A percentile compares a stretch with the other conserved stretches of the same genome.
These are phyloP conservation scores for Botryotinia globosa DNA, from an alignment of 2,329 filamentous ascomycete species.

Conservation along the genomic window DNA sequence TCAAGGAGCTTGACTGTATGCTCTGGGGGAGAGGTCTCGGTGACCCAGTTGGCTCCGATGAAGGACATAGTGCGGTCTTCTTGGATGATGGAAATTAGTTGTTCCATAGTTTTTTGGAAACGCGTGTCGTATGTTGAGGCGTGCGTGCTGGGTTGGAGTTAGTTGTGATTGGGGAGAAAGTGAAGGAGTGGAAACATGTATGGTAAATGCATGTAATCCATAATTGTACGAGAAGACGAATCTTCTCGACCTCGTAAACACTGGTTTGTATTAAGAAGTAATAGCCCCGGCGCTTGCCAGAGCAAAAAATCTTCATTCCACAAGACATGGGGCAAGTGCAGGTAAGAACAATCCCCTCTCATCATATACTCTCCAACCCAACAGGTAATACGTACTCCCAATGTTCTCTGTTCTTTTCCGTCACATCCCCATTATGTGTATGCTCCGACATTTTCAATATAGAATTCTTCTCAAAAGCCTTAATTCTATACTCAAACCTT, in stretches of 20 bases:
- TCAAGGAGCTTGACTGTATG: conserved; percentile 52
- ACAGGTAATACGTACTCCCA: conserved; percentile 41
- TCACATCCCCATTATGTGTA: conserved; percentile 28
- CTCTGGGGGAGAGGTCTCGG: background rate
- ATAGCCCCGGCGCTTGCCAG: background rate
- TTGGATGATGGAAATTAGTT: conserved; percentile 54
- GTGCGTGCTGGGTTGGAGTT: conserved; percentile 42
- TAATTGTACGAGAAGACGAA: background rate
- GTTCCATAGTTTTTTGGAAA: conserved; percentile 51
- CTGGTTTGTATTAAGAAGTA: background rate
- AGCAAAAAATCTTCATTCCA: background rate
- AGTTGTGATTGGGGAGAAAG: background rate
- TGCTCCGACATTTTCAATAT: background rate
- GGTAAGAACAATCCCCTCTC: background rate
- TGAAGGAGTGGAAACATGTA: background rate
- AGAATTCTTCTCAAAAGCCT: background rate
- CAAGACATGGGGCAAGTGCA: background rate
- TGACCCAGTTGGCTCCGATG: conserved; percentile 57
- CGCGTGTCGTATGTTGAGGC: conserved; percentile 56
- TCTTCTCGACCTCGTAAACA: too few relatives aligned
- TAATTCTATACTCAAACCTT: background rate
- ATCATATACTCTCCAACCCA: background rate
- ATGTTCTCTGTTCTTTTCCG: conserved; percentile 41
- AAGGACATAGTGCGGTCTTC: conserved; percentile 51
- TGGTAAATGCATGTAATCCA: background rate